Percentiles rank a stretch among this genome's conserved stretches.
Evolutionary conservation across 2,329 filamentous ascomycete species (phyloP).

Genomic region (Trichoderma guizhouense): DNA sequence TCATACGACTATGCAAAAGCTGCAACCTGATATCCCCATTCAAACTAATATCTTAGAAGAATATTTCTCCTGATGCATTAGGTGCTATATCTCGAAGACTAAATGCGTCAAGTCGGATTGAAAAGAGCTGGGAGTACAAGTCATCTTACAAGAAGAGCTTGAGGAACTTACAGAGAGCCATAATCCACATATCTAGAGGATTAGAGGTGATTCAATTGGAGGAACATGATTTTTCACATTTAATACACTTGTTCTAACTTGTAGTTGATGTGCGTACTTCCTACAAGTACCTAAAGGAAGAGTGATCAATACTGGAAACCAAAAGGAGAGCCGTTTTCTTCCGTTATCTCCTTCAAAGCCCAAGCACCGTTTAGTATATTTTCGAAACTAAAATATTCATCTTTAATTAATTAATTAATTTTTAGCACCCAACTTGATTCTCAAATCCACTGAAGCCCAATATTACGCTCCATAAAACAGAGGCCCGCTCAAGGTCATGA

Average conservation of each 20-base stretch:
- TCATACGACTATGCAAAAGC: neutral
- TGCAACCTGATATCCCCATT: neutral
- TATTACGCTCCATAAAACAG: neutral
- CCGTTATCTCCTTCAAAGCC: neutral
- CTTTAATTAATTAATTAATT: neutral
- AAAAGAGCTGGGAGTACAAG: neutral
- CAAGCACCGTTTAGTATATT: neutral
- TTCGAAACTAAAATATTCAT: neutral
- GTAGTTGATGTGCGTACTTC: neutral
- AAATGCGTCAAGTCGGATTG: neutral
- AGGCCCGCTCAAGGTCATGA: neutral
- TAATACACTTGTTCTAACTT: neutral
- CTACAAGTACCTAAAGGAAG: neutral
- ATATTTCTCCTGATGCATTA: neutral
- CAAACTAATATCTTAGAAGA: neutral
- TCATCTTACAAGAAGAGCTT: neutral
- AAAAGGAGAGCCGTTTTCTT: neutral
- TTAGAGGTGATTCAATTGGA: neutral
- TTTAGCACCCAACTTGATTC: neutral
- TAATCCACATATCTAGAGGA: neutral
- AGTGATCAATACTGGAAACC: neutral
- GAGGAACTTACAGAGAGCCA: neutral
- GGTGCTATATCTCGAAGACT: neutral
- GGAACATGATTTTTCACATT: neutral
- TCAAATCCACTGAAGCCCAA: neutral